phyloP scores from a whole-genome alignment of 768 basidiomycete species.

The Tricholoma hemisulphureum region DNA sequence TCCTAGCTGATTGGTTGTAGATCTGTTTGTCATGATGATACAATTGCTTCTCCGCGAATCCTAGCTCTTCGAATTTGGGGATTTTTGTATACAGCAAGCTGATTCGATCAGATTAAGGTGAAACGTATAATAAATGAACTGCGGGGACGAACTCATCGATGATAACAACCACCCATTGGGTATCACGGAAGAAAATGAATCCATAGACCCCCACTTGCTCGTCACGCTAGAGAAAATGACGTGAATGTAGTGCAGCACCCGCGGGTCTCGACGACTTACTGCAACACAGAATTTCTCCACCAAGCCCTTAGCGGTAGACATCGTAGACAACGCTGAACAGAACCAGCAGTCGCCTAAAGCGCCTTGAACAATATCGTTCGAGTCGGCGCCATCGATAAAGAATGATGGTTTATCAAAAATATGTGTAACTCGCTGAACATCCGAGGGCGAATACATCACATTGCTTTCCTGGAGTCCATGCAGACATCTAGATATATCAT shows the following conservation, averaged over 20 bases:
- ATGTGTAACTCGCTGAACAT: constrained; percentile 47
- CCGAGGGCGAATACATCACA: constrained; percentile 29
- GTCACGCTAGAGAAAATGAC: constrained; percentile 38
- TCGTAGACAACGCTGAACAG: constrained; percentile 48
- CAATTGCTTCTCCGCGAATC: constrained; percentile 34
- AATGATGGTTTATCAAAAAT: constrained; percentile 53
- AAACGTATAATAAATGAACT: not conserved
- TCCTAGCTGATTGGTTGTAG: constrained; percentile 45
- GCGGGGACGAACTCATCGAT: constrained; percentile 54
- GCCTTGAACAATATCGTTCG: constrained; percentile 51
- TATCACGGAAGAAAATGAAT: constrained; percentile 55
- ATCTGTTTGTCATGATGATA: constrained; percentile 51
- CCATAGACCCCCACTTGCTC: constrained; percentile 54
- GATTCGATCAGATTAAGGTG: not conserved
- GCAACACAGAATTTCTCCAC: constrained; percentile 54
- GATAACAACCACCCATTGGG: constrained; percentile 50
- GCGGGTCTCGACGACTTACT: constrained; percentile 22
- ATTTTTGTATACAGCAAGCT: constrained; percentile 49
- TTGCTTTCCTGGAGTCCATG: constrained; percentile 30
- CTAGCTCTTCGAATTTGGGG: constrained; percentile 51
- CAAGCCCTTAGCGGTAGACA: constrained; percentile 41
- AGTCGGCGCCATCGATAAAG: constrained; percentile 42
- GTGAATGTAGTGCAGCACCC: not conserved
- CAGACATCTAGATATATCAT: constrained; percentile 39
- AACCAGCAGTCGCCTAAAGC: constrained; percentile 55